phyloP scores from a whole-genome alignment of 164 flowering plant species.

The Chimonanthus salicifolius region DNA sequence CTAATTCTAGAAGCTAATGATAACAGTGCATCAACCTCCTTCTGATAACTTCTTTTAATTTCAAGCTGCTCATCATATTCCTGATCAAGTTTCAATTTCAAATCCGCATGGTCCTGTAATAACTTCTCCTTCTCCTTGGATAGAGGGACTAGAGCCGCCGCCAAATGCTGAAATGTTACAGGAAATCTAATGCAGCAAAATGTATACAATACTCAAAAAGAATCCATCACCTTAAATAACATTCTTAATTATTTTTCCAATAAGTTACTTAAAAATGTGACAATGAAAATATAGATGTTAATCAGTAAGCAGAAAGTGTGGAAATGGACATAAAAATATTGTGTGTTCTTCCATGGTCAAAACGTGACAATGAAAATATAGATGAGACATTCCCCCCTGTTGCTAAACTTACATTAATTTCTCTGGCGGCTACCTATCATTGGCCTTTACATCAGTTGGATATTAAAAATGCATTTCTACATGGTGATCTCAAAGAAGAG shows the following conservation, averaged over 20 bases:
- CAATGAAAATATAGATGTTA: not conserved
- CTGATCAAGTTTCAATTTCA: conserved; percentile 50
- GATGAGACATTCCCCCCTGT: no score
- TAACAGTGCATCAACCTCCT: conserved; percentile 50
- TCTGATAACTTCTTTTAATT: conserved; percentile 42
- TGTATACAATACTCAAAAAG: not conserved
- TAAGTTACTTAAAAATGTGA: not conserved
- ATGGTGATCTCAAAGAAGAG: no score
- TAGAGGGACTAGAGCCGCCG: conserved; percentile 59
- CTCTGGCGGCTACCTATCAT: no score
- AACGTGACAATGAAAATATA: no score
- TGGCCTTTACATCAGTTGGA: no score
- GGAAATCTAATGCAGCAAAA: not conserved
- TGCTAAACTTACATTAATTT: no score
- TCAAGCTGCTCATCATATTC: conserved; percentile 58
- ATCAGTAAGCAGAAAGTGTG: not conserved
- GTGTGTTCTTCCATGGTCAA: no score
- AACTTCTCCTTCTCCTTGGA: conserved; percentile 65
- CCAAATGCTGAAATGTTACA: conserved; percentile 57
- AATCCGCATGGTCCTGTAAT: conserved; percentile 36
- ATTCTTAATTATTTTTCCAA: not conserved
- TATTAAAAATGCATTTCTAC: no score
- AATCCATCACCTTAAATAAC: not conserved
- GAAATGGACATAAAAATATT: not conserved
- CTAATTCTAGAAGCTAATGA: conserved; percentile 49